Evolutionary conservation across 2,329 filamentous ascomycete species (phyloP).

Genomic region (Pseudogymnoascus sp.): DNA sequence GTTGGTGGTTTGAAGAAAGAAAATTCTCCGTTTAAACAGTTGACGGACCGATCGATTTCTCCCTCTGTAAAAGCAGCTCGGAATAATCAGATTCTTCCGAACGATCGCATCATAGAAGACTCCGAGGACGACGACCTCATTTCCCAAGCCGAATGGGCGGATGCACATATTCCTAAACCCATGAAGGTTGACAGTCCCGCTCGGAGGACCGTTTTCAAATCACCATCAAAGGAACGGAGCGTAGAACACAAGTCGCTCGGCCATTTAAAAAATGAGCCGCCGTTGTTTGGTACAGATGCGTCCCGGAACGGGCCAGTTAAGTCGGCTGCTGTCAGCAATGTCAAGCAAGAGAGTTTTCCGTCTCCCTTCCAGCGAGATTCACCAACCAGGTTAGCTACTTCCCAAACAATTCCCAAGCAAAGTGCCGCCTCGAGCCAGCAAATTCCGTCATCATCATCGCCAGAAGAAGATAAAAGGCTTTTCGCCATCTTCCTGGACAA

Average conservation of each 20-base stretch:
- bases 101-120: constrained; percentile 10
- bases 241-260: neutral
- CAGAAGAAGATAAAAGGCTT: constrained; percentile 24
- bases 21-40: constrained; percentile 1
- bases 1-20: neutral
- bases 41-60: neutral
- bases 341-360: constrained; percentile 18
- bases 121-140: constrained; percentile 3
- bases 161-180: neutral
- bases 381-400: constrained; percentile 16
- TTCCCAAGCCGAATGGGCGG: neutral
- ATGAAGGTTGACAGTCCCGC: neutral
- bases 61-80: constrained; percentile 10
- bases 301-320: neutral
- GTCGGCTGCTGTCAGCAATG: neutral
- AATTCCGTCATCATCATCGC: constrained; percentile 18
- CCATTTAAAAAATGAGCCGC: neutral
- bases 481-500: constrained; percentile 21
- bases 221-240: neutral
- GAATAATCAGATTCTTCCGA: constrained; percentile 11
- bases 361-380: constrained; percentile 23
- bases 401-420: constrained; percentile 11
- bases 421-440: constrained; percentile 17
- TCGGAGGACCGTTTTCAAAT: neutral
- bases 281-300: neutral